A percentile compares a stretch with the other conserved stretches of the same genome.
phyloP scores from a whole-genome alignment of 2,329 filamentous ascomycete genomes.

The Trichoderma hamatum region DNA sequence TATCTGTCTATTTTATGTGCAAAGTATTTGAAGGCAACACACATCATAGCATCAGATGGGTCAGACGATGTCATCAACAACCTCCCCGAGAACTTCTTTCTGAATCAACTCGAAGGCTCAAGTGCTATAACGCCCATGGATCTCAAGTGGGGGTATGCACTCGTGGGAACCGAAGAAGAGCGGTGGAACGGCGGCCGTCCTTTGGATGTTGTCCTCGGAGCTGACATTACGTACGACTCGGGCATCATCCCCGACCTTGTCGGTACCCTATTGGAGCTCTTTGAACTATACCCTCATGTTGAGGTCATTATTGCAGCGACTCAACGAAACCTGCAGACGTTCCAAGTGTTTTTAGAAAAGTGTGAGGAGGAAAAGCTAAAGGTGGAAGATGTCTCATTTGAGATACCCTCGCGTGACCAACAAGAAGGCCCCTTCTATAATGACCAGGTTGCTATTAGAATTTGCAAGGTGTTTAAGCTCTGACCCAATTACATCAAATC shows the following conservation, averaged over 20 bases:
- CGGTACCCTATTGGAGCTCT: constrained; percentile 64
- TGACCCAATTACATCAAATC: not conserved
- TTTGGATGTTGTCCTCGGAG: constrained; percentile 70
- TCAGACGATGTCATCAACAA: constrained; percentile 71
- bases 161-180: constrained; percentile 60
- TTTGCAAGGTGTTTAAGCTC: constrained; percentile 43
- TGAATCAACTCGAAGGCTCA: constrained; percentile 65
- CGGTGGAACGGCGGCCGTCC: constrained; percentile 51
- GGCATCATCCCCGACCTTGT: constrained; percentile 65
- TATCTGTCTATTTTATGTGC: constrained; percentile 74
- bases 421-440: constrained; percentile 68
- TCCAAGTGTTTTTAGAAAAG: constrained; percentile 62
- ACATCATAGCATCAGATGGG: constrained; percentile 72
- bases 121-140: constrained; percentile 53
- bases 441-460: constrained; percentile 61
- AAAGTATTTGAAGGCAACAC: constrained; percentile 62
- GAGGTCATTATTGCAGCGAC: constrained; percentile 70
- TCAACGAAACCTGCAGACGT: constrained; percentile 70
- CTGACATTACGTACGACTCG: constrained; percentile 78
- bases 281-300: constrained; percentile 57
- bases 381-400: constrained; percentile 49
- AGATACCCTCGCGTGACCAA: constrained; percentile 41
- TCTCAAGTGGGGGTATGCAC: constrained; percentile 65
- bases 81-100: constrained; percentile 66
- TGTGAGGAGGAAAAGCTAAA: constrained; percentile 55